Evolutionary conservation across 305 asterid genomes (phyloP).

Genomic region (Caryopteris hybrid): DNA sequence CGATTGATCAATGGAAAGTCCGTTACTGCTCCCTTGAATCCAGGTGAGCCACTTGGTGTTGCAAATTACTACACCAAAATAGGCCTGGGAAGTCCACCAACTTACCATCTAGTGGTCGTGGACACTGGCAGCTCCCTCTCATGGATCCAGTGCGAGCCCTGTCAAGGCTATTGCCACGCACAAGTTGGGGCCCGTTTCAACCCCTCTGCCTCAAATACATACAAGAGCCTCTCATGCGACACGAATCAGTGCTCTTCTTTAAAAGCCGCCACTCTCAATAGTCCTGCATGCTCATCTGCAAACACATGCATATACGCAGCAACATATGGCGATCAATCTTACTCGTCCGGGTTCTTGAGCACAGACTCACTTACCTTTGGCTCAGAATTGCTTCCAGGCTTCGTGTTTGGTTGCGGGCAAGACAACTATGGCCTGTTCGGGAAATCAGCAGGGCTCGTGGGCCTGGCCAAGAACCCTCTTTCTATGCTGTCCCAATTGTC

Average conservation of each 20-base stretch:
- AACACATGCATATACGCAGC: slow-evolving; percentile 39
- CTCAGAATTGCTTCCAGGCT: slow-evolving; percentile 25
- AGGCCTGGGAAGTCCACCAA: slow-evolving; percentile 52
- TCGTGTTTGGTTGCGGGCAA: slow-evolving; percentile 56
- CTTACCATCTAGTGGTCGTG: slow-evolving; percentile 40
- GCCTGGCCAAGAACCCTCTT: slow-evolving; percentile 43
- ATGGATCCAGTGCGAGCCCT: slow-evolving; percentile 56
- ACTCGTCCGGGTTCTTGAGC: slow-evolving; percentile 41
- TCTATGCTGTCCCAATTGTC: slow-evolving; percentile 49
- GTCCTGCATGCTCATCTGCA: slow-evolving; percentile 36
- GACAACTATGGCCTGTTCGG: slow-evolving; percentile 51
- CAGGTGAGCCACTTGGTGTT: slow-evolving; percentile 34
- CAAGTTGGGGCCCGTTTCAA: slow-evolving; percentile 35
- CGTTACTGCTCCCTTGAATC: slow-evolving; percentile 33
- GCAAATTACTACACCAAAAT: slow-evolving; percentile 46
- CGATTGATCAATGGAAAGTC: slow-evolving; percentile 19
- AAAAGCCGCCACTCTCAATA: slow-evolving; percentile 38
- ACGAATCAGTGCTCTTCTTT: slow-evolving; percentile 40
- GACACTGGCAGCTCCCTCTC: slow-evolving; percentile 64
- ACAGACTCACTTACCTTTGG: slow-evolving; percentile 39
- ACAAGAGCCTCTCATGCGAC: slow-evolving; percentile 27
- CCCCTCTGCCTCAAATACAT: slow-evolving; percentile 40
- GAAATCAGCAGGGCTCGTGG: slow-evolving; percentile 41
- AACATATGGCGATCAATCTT: slow-evolving; percentile 42
- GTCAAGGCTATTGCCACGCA: slow-evolving; percentile 40